Percentiles rank a stretch among this genome's conserved stretches.
Evolutionary conservation across 352 stramenopile species (phyloP).

Genomic region (Phytophthora hibernalis): DNA sequence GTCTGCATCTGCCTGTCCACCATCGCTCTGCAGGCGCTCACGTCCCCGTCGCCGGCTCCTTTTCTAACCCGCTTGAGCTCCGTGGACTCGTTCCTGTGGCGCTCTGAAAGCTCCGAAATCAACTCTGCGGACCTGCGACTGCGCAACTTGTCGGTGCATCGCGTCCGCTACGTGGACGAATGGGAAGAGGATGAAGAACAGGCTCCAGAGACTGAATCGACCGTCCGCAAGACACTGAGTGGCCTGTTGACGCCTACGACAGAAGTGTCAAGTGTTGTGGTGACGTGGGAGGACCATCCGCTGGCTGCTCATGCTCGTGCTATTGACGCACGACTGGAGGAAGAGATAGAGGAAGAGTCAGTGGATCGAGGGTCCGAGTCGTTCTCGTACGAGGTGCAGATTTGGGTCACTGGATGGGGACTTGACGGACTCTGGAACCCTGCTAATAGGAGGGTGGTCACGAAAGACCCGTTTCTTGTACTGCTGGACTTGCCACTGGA

Average conservation of each 20-base stretch:
- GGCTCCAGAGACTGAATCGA: neutral
- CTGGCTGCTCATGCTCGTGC: conserved; percentile 28
- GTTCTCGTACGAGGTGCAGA: conserved; percentile 69
- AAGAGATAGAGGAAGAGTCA: conserved; percentile 18
- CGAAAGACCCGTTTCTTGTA: conserved; percentile 64
- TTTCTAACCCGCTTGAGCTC: conserved; percentile 32
- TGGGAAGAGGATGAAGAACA: conserved; percentile 2
- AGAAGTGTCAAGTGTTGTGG: conserved; percentile 59
- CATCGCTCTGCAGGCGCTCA: conserved; percentile 35
- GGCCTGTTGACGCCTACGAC: conserved; percentile 28
- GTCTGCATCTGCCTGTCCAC: conserved; percentile 40
- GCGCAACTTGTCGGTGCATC: conserved; percentile 67
- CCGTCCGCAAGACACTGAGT: conserved; percentile 7
- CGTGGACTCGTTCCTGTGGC: conserved; percentile 28
- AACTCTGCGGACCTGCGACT: conserved; percentile 48
- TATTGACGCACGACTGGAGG: conserved; percentile 21
- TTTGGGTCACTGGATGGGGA: conserved; percentile 73
- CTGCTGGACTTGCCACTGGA: conserved; percentile 59
- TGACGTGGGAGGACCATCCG: conserved; percentile 75
- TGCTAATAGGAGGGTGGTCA: conserved; percentile 56
- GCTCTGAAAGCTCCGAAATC: neutral
- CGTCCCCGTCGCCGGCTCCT: conserved; percentile 15
- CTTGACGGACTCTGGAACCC: conserved; percentile 69
- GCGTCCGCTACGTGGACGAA: conserved; percentile 56
- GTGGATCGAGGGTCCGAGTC: conserved; percentile 12